These are phyloP conservation scores for Boletales sp. DNA, from an alignment of 768 basidiomycete species.

Conservation along the genomic window DNA sequence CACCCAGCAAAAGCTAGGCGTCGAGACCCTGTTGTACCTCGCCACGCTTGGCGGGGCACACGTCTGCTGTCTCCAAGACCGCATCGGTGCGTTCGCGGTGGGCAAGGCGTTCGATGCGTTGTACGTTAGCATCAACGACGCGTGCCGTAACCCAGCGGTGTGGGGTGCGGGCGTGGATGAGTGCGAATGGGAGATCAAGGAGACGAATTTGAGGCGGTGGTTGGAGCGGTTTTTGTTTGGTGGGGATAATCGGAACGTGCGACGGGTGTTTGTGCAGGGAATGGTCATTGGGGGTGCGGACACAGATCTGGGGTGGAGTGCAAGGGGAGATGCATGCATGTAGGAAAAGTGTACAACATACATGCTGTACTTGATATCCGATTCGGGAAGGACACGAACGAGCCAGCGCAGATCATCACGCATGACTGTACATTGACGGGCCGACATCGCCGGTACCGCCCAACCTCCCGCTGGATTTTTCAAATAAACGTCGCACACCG, in stretches of 20 bases:
- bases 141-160: constrained; percentile 52
- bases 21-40: constrained; percentile 79
- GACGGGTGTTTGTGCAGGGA: constrained; percentile 80
- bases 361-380: too few species aligned
- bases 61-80: constrained; percentile 66
- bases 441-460: too few species aligned
- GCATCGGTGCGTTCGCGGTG: constrained; percentile 69
- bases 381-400: too few species aligned
- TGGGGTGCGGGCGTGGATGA: constrained; percentile 35
- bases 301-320: background rate
- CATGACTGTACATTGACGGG: too few species aligned
- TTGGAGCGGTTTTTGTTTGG: constrained; percentile 83
- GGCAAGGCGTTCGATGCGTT: constrained; percentile 94
- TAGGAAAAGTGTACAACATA: too few species aligned
- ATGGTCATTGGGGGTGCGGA: constrained; percentile 61
- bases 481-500: too few species aligned
- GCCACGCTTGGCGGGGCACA: constrained; percentile 90
- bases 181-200: constrained; percentile 13
- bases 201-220: constrained; percentile 43
- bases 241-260: constrained; percentile 82
- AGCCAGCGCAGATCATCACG: too few species aligned
- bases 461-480: too few species aligned
- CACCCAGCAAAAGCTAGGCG: constrained; percentile 58
- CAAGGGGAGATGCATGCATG: too few species aligned
- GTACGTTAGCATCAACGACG: constrained; percentile 54